Percentiles rank a stretch among this genome's conserved stretches.
Evolutionary conservation across 306 rosid genomes (phyloP).

Genomic region (Lagenaria siceraria): DNA sequence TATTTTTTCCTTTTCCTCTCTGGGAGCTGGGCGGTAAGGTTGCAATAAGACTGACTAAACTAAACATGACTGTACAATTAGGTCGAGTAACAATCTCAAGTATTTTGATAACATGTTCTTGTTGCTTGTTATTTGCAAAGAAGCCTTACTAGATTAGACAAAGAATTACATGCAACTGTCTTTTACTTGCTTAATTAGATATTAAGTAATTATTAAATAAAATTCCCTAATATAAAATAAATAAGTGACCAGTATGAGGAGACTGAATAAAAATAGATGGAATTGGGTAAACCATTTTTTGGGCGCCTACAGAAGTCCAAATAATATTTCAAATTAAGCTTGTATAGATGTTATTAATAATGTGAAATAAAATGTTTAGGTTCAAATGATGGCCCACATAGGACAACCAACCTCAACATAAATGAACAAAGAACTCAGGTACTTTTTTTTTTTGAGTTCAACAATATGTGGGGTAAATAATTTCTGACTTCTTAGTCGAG

Average conservation of each 20-base stretch:
- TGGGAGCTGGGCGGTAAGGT: not conserved
- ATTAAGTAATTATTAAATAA: not conserved
- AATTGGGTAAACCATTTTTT: not conserved
- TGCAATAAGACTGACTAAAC: not conserved
- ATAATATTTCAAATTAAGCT: not conserved
- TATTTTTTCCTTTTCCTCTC: not conserved
- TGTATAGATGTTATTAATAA: not conserved
- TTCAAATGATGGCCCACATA: constrained; percentile 77
- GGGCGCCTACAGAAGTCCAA: not conserved
- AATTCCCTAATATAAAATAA: not conserved
- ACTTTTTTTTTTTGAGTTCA: not conserved
- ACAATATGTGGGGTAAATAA: too few species aligned
- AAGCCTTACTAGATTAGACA: not conserved
- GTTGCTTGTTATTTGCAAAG: not conserved
- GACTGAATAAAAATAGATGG: not conserved
- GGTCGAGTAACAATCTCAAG: not conserved
- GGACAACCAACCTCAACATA: constrained; percentile 33
- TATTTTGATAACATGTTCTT: not conserved
- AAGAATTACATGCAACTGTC: not conserved
- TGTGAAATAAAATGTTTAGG: constrained; percentile 27
- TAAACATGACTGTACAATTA: not conserved
- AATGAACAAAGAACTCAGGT: constrained; percentile 85
- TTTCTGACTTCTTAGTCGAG: too few species aligned
- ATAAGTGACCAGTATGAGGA: not conserved
- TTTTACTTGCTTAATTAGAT: not conserved